Base-by-base conservation (phyloP, 805 yeast species). In the Zygotorulaspora chibaensis region DNA sequence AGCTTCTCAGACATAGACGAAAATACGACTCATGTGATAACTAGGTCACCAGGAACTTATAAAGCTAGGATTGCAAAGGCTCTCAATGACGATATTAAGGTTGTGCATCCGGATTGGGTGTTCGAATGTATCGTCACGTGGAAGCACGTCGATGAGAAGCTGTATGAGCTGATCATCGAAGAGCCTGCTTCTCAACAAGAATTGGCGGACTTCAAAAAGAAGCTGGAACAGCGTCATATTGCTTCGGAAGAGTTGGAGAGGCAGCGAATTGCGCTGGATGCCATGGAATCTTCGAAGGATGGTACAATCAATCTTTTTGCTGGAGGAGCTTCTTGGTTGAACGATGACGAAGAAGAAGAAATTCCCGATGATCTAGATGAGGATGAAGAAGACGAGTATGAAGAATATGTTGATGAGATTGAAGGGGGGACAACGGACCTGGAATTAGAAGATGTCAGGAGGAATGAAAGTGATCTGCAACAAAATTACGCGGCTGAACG, bases 61-160 rank as follows among this genome's bases (percentile, higher is more conserved):
- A 91, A 91, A 62, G 96, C 90, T 8, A 75, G 90, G 38, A 75
- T 84, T 27, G 97, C 96, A 0, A 79, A 76, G 58, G 70, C 83
- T 0, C 67, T 74, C n/a, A 69, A 80, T 34, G 81, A 83, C 1
- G 62, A 70, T 15, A 83, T 84, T 29, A 80, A 83, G 55, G 76
- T 91, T n/a, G 96, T 91, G 15, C 83, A 82, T 57, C 90, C 95
- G 2, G 93, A 87, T 57, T 91, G 99, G 99, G 67, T 91, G 2
- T 90, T 90, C 68, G 81, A 84, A 30, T 86, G 96, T 63, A 71
- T 91, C 53, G 81, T 89, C 7, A 67, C 75, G 20, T 91, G 98
- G 98, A 71, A 72, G 45, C 76, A 75, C 38, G 82, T 81, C 0
- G 80, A 81, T 13, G 93, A 84, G 52, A 70, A 62, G 2, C 79